phyloP scores from a whole-genome alignment of 345 rosid genomes.

The Lagerstroemia speciosa region DNA sequence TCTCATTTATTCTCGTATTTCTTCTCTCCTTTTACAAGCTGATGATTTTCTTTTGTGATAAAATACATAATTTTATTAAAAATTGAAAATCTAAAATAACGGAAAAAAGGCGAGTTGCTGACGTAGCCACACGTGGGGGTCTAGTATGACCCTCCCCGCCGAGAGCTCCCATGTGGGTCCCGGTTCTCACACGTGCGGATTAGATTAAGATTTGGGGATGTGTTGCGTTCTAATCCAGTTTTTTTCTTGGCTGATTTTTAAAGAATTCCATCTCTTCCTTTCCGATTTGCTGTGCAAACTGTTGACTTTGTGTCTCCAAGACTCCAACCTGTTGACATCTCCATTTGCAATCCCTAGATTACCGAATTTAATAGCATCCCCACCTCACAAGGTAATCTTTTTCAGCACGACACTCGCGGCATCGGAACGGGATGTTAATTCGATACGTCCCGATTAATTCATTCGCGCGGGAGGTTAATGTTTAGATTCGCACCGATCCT shows the following conservation, averaged over 20 bases:
- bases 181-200: background rate
- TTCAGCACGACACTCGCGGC: slow-evolving; percentile 5
- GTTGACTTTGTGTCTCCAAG: slow-evolving; percentile 2
- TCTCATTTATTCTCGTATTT: background rate
- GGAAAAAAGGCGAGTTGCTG: background rate
- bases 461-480: background rate
- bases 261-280: background rate
- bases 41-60: background rate
- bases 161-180: background rate
- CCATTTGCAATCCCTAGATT: background rate
- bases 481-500: background rate
- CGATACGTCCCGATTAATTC: background rate
- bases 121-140: slow-evolving; percentile 5
- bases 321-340: slow-evolving; percentile 3
- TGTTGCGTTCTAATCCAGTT: background rate
- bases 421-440: slow-evolving; percentile 5
- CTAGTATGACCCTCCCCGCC: background rate
- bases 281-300: background rate
- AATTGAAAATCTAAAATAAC: background rate
- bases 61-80: background rate
- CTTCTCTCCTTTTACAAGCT: background rate
- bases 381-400: background rate
- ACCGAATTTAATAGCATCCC: background rate
- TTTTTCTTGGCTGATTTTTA: background rate
- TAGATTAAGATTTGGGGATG: background rate